Evolutionary conservation across 441 rosid species (phyloP).

Genomic region (Arabidopsis hybrid): DNA sequence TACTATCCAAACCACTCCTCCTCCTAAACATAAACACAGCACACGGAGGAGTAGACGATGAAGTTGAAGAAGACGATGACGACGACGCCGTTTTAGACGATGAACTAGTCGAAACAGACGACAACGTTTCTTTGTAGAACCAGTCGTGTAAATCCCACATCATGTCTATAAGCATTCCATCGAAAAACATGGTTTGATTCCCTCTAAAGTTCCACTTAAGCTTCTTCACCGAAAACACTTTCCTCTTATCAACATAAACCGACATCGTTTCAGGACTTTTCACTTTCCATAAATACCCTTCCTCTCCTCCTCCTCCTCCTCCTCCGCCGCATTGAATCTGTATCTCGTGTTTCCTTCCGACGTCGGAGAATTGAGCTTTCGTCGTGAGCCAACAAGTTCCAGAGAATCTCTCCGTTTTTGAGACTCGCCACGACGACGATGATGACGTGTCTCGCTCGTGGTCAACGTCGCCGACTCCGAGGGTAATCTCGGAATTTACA

Average conservation of each 20-base stretch:
- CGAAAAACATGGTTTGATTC: slow-evolving; percentile 80
- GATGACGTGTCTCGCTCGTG: slow-evolving; percentile 44
- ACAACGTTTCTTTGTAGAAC: slow-evolving; percentile 57
- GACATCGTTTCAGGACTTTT: slow-evolving; percentile 58
- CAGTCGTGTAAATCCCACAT: slow-evolving; percentile 98
- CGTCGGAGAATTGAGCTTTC: slow-evolving; percentile 63
- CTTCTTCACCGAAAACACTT: slow-evolving; percentile 64
- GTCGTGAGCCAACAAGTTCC: slow-evolving; percentile 61
- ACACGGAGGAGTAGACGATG: slow-evolving; percentile 46
- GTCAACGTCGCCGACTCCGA: slow-evolving; percentile 63
- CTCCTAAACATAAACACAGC: slow-evolving; percentile 89
- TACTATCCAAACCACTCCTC: slow-evolving; percentile 82
- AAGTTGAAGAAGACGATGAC: slow-evolving; percentile 34
- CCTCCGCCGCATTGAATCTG: slow-evolving; percentile 55
- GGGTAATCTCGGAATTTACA: slow-evolving; percentile 58
- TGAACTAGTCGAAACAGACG: slow-evolving; percentile 23
- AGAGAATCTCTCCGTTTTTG: slow-evolving; percentile 59
- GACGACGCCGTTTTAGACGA: slow-evolving; percentile 40
- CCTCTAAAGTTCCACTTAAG: slow-evolving; percentile 94
- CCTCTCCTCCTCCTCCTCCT: slow-evolving; percentile 38
- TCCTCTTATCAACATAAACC: slow-evolving; percentile 67
- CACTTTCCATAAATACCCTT: slow-evolving; percentile 47
- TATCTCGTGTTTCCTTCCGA: slow-evolving; percentile 69
- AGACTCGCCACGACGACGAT: slow-evolving; percentile 40
- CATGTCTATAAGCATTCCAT: slow-evolving; percentile 79